These are phyloP conservation scores for Gelatoporia subvermispora DNA, from an alignment of 768 basidiomycete genomes.

Conservation along the genomic window DNA sequence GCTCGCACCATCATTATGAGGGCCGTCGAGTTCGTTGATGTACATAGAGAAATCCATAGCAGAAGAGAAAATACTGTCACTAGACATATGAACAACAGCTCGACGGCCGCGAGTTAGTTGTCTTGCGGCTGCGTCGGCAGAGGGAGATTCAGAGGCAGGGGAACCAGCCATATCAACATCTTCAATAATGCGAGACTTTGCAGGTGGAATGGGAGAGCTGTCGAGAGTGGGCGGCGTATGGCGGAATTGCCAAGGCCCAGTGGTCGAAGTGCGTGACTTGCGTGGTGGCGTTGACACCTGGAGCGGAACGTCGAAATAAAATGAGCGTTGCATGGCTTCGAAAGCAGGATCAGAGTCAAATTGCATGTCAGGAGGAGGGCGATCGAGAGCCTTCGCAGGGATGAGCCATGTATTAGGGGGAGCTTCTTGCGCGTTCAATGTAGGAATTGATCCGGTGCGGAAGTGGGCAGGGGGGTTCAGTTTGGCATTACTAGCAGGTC, in stretches of 20 bases:
- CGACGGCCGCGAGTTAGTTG: conserved; percentile 16
- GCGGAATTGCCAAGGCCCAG: conserved; percentile 7
- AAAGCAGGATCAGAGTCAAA: neutral
- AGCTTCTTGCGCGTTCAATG: conserved; percentile 8
- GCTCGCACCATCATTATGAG: too few species aligned
- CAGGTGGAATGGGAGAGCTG: too few species aligned
- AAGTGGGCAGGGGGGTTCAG: conserved; percentile 3
- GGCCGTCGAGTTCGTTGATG: too few species aligned
- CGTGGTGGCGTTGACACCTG: conserved; percentile 22
- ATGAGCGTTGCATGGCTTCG: conserved; percentile 11
- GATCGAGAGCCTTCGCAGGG: conserved; percentile 23
- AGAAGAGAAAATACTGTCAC: conserved; percentile 24
- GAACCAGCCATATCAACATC: neutral
- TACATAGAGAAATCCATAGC: conserved; percentile 22
- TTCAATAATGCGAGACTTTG: too few species aligned
- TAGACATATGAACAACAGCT: conserved; percentile 20
- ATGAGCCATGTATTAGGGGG: conserved; percentile 24
- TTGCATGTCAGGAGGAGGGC: conserved; percentile 8
- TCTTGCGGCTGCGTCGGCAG: neutral
- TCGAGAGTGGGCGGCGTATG: conserved; percentile 6
- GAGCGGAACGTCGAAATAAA: conserved; percentile 14
- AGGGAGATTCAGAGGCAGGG: neutral
- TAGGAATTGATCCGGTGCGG: conserved; percentile 23
- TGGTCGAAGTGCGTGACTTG: conserved; percentile 11
- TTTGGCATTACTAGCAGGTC: conserved; percentile 5